A percentile compares a stretch with the other conserved stretches of the same genome.
Conservation (phyloP, 352 stramenopile genomes). For the Globisporangium paddicum region DNA sequence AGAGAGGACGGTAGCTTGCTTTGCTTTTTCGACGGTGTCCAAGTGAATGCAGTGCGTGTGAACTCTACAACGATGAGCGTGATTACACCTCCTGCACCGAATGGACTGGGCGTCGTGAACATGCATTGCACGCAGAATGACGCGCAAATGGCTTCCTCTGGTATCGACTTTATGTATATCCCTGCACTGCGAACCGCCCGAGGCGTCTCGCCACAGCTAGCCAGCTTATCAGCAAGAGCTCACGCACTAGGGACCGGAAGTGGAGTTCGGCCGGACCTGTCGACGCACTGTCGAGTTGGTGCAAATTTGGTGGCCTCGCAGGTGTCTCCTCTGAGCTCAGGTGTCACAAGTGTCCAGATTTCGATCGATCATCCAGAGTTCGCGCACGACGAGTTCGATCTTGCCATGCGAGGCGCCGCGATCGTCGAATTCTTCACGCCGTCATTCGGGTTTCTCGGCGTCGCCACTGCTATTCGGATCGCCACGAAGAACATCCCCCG, state of each 20-base stretch:
- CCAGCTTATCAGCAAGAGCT: background rate
- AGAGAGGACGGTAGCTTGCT: background rate
- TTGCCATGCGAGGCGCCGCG: slow-evolving; percentile 11
- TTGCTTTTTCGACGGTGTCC: slow-evolving; percentile 1
- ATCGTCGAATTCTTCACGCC: slow-evolving; percentile 20
- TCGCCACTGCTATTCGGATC: slow-evolving; percentile 17
- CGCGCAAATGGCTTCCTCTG: background rate
- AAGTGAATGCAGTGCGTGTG: background rate
- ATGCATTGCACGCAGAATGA: slow-evolving; percentile 3
- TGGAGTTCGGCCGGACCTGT: background rate
- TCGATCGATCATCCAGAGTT: slow-evolving; percentile 43
- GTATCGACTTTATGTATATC: slow-evolving; percentile 7
- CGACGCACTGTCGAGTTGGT: slow-evolving; percentile 1
- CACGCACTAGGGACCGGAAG: background rate
- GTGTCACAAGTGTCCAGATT: slow-evolving; percentile 9
- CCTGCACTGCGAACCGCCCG: background rate
- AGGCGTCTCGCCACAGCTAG: slow-evolving; percentile 3
- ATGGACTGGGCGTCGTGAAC: background rate
- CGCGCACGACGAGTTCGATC: slow-evolving; percentile 9
- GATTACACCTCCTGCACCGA: background rate
- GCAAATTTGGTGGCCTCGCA: background rate
- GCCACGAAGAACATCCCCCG: slow-evolving; percentile 23
- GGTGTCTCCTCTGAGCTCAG: slow-evolving; percentile 3
- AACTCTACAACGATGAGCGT: slow-evolving; percentile 8
- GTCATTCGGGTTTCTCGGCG: slow-evolving; percentile 14